Evolutionary conservation across 2,329 filamentous ascomycete genomes (phyloP).

Genomic region (Ophioceras dolichostomum): DNA sequence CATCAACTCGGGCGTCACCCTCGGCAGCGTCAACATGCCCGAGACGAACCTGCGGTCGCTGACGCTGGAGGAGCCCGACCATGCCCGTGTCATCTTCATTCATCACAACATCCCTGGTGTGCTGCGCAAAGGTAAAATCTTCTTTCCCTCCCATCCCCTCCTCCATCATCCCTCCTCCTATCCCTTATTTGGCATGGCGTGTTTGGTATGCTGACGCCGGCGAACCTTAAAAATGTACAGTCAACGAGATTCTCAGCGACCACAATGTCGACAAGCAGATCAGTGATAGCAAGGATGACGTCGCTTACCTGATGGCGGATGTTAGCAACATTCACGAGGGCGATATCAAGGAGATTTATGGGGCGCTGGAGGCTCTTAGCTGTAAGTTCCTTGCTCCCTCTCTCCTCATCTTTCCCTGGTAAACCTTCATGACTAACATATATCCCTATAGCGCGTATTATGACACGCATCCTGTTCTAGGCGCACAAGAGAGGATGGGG

Average conservation of each 20-base stretch:
- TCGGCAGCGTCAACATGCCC: conserved; percentile 93
- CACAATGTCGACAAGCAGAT: conserved; percentile 99
- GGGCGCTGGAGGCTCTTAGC: conserved; percentile 67
- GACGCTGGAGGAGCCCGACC: conserved; percentile 78
- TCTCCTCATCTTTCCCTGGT: not conserved
- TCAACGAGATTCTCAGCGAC: conserved; percentile 87
- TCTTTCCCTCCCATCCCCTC: too few species aligned
- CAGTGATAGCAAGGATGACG: conserved; percentile 86
- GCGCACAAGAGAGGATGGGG: not conserved
- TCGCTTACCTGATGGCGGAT: conserved; percentile 96
- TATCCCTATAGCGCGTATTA: conserved; percentile 24
- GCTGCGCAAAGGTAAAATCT: conserved; percentile 69
- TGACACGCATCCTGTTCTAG: conserved; percentile 35
- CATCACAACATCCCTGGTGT: conserved; percentile 96
- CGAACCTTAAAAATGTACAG: too few species aligned
- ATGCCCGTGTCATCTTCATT: conserved; percentile 89
- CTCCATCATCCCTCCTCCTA: too few species aligned
- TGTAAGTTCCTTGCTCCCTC: conserved; percentile 39
- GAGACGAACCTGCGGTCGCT: conserved; percentile 84
- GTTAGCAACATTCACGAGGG: conserved; percentile 72
- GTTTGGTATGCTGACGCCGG: too few species aligned
- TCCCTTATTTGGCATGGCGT: too few species aligned
- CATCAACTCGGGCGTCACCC: conserved; percentile 86
- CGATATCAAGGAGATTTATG: conserved; percentile 78
- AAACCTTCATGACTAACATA: not conserved